Evolutionary conservation across 805 yeast genomes (phyloP).

Genomic region (Candida adriatica): DNA sequence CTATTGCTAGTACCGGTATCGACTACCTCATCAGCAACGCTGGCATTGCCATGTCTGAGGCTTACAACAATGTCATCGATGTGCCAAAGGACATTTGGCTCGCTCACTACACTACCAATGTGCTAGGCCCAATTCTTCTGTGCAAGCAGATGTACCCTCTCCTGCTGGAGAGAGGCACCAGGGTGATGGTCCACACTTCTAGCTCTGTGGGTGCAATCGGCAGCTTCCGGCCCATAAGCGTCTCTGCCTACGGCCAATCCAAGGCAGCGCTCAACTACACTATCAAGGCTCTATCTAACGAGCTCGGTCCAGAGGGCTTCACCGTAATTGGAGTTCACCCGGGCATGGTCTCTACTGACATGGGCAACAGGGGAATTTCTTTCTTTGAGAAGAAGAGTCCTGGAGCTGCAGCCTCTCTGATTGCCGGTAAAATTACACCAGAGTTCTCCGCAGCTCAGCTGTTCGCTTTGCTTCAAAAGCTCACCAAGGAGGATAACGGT

Average conservation of each 20-base stretch:
- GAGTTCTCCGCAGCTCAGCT: constrained; percentile 1
- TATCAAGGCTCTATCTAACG: constrained; percentile 22
- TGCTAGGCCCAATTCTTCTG: constrained; percentile 22
- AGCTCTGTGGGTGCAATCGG: constrained; percentile 23
- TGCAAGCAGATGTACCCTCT: constrained; percentile 19
- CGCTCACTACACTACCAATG: constrained; percentile 20
- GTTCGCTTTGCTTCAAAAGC: constrained; percentile 1
- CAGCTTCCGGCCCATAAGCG: constrained; percentile 10
- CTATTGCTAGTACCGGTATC: constrained; percentile 8
- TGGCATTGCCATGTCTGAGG: constrained; percentile 8
- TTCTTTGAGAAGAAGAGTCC: neutral
- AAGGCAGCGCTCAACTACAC: constrained; percentile 33
- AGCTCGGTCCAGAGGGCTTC: constrained; percentile 22
- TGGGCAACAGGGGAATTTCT: constrained; percentile 1
- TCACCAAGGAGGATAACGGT: constrained; percentile 4
- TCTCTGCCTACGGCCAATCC: constrained; percentile 30
- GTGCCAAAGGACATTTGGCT: constrained; percentile 6
- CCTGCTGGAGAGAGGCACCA: constrained; percentile 16
- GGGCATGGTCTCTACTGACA: constrained; percentile 30
- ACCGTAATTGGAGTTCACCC: constrained; percentile 30
- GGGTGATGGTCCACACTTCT: constrained; percentile 25
- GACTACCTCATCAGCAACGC: constrained; percentile 13
- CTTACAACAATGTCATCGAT: constrained; percentile 2
- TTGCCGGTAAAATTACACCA: neutral
- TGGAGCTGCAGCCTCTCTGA: neutral